Evolutionary conservation across 768 basidiomycete species (phyloP), one percentile per base, ranked within the genome.

Genomic region (Mycena haematopus): DNA sequence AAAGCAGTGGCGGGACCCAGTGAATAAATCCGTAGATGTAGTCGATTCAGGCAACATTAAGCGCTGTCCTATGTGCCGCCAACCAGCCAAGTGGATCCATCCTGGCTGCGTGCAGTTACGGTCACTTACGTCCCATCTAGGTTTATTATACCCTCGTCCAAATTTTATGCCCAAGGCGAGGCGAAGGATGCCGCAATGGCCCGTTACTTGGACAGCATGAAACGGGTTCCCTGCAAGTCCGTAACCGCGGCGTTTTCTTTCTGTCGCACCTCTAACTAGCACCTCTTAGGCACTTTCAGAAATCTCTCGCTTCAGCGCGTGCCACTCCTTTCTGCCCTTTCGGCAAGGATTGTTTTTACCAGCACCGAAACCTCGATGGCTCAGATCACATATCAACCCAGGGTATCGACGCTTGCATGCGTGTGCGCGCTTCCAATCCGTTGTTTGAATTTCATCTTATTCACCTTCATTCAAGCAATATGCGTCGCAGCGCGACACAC

Each of bases 331-430:
- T 82, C 56, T 94, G 92, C 74, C 92, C 90, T 0, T 94, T 91
- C 66, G 92, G 92, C 45, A 79, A 79, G 51, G 92, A 93, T 61
- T 94, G 92, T 71, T 92, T 94, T 72, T 94, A 92, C 70, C 82
- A 85, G 67, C 92, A 94, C 70, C 67, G 76, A 52, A 87, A 88
- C 25, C 74, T 77, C 0, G 91, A 93, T 66, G 92, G 91, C 13
- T 84, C 89, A 10, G 78, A 79, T 0, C 79, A 85, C 65, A 67
- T 83, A 2, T 90, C 90, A 68, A 67, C 71, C 40, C 74, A 84
- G 44, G 90, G 90, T 7, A 81, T 80, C 22, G 82, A 84, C 35
- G 73, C 76, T 22, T 82, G 77, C 58, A 84, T 89, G 83, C 78
- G 72, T 62, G 87, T 87, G 65, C 38, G 80, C 67, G 10, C 49